Conservation (phyloP, 2,329 filamentous ascomycete species). For the Fusarium algeriense region DNA sequence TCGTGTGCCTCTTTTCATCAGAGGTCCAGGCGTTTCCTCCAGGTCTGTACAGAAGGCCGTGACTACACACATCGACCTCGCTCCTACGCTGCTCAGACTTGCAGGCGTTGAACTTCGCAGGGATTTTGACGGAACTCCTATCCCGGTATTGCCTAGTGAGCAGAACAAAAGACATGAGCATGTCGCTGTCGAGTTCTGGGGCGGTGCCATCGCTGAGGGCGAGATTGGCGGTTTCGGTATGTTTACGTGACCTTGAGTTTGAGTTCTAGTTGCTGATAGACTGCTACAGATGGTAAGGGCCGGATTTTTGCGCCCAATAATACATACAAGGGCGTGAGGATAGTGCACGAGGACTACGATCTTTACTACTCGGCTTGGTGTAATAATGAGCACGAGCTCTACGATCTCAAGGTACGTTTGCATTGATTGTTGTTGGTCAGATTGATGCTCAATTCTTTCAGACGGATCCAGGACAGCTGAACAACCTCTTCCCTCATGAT, state of each 20-base stretch:
- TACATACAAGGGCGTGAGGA: conserved; percentile 71
- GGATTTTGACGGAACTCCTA: conserved; percentile 69
- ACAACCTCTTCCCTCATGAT: conserved; percentile 54
- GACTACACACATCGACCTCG: conserved; percentile 73
- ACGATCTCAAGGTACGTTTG: conserved; percentile 64
- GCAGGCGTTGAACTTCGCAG: conserved; percentile 56
- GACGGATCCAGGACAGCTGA: conserved; percentile 65
- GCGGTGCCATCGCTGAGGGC: conserved; percentile 56
- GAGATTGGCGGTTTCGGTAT: conserved; percentile 46
- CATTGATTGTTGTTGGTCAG: fast-evolving
- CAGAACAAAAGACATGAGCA: too few species aligned
- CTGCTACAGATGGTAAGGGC: conserved; percentile 38
- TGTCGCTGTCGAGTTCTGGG: conserved; percentile 71
- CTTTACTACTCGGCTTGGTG: conserved; percentile 78
- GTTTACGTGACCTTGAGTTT: background rate
- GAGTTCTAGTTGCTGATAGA: conserved; percentile 6
- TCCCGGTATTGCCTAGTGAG: too few species aligned
- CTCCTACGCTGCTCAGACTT: conserved; percentile 67
- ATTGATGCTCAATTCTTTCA: conserved; percentile 44
- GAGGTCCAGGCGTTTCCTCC: conserved; percentile 65
- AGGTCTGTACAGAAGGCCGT: conserved; percentile 57
- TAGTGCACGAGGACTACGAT: conserved; percentile 67
- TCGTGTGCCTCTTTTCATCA: conserved; percentile 67
- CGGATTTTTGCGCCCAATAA: conserved; percentile 55
- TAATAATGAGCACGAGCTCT: conserved; percentile 74